Conservation (phyloP, 1,284 basidiomycete genomes). For the Cutaneotrichosporon sp. region DNA sequence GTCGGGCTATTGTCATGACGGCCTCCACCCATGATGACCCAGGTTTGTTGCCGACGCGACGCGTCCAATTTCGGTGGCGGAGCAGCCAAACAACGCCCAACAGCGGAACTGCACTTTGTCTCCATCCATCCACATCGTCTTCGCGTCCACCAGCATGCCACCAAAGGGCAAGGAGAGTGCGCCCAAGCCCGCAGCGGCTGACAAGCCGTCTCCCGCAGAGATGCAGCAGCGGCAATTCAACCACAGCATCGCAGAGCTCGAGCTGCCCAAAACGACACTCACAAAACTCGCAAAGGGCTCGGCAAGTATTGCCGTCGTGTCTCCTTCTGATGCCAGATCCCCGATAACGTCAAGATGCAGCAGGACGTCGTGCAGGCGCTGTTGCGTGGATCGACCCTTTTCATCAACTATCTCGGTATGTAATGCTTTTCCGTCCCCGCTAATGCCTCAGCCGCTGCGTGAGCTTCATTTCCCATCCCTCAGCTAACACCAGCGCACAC, state of each 20-base stretch:
- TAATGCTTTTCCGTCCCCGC: slow-evolving; percentile 10
- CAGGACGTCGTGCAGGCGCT: slow-evolving; percentile 78
- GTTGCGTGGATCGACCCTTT: slow-evolving; percentile 78
- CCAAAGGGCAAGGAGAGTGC: slow-evolving; percentile 3
- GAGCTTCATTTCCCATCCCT: not conserved
- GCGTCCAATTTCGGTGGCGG: slow-evolving; percentile 1
- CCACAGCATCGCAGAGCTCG: slow-evolving; percentile 66
- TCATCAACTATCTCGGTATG: slow-evolving; percentile 83
- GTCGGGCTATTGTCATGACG: not conserved
- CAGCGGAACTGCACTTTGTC: not conserved
- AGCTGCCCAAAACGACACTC: slow-evolving; percentile 73
- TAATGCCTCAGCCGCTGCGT: slow-evolving; percentile 7
- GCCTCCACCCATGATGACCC: not conserved
- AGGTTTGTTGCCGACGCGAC: not conserved
- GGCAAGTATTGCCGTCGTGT: slow-evolving; percentile 47
- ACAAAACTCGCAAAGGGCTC: slow-evolving; percentile 71
- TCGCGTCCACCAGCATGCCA: slow-evolving; percentile 1
- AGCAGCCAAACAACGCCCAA: not conserved
- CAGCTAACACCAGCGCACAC: slow-evolving; percentile 59
- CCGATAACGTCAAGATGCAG: slow-evolving; percentile 75
- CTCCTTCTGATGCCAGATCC: slow-evolving; percentile 55
- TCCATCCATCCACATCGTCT: not conserved
- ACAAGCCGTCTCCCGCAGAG: slow-evolving; percentile 18
- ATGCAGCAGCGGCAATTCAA: slow-evolving; percentile 31
- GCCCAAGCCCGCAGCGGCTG: not conserved